A percentile compares a stretch with the other conserved stretches of the same genome.
These are phyloP conservation scores for Aechmea fasciata DNA, from an alignment of 176 grass and related monocot species.

Conservation along the genomic window DNA sequence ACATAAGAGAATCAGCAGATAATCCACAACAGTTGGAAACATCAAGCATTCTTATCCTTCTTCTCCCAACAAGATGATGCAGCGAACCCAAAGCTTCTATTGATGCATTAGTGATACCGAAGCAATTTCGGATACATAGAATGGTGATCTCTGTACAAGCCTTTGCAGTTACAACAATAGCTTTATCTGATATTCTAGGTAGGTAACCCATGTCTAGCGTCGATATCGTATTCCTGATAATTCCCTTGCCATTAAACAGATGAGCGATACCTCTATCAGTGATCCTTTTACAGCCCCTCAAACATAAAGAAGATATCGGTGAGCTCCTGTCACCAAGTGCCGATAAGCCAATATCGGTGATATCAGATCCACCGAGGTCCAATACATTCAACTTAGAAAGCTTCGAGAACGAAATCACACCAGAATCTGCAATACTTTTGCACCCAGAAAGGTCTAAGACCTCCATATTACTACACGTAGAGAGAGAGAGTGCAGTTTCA, in stretches of 20 bases:
- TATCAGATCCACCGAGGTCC: slow-evolving; percentile 74
- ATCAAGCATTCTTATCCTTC: slow-evolving; percentile 76
- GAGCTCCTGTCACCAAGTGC: slow-evolving; percentile 54
- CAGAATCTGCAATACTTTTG: slow-evolving; percentile 65
- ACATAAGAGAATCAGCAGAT: slow-evolving; percentile 44
- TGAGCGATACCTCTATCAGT: slow-evolving; percentile 60
- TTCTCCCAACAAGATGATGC: slow-evolving; percentile 27
- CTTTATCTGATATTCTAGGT: slow-evolving; percentile 57
- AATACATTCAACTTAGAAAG: slow-evolving; percentile 58
- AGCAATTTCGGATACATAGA: slow-evolving; percentile 62
- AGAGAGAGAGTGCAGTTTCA: slow-evolving; percentile 65
- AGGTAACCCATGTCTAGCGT: slow-evolving; percentile 61
- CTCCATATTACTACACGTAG: slow-evolving; percentile 62
- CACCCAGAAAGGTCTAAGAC: slow-evolving; percentile 83
- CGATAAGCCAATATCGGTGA: slow-evolving; percentile 66
- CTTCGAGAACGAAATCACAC: slow-evolving; percentile 61
- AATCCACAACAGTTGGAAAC: slow-evolving; percentile 52
- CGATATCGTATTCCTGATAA: slow-evolving; percentile 50
- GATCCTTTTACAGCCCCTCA: slow-evolving; percentile 80
- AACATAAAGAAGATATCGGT: slow-evolving; percentile 56
- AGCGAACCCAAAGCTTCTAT: slow-evolving; percentile 47
- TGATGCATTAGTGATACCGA: slow-evolving; percentile 46
- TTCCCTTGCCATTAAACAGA: slow-evolving; percentile 43
- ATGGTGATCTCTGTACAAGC: slow-evolving; percentile 48
- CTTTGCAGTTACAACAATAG: slow-evolving; percentile 41